phyloP scores from a whole-genome alignment of 371 early-diverging fungal genomes.

The Zychaea mexicana region DNA sequence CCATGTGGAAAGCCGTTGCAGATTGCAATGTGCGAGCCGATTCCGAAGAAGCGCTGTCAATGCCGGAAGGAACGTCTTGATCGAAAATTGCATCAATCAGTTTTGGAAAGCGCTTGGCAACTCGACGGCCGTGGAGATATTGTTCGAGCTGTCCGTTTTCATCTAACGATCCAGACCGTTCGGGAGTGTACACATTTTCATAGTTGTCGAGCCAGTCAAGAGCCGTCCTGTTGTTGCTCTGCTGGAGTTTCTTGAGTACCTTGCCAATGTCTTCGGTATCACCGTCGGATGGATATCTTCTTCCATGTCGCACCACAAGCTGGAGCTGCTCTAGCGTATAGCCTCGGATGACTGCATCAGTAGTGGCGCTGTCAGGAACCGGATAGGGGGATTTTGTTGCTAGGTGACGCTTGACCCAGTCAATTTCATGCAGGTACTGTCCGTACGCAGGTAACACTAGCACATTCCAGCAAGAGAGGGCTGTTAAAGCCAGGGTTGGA shows the following conservation, averaged over 20 bases:
- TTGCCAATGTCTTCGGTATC: constrained; percentile 18
- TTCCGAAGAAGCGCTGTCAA: background rate
- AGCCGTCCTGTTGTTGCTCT: constrained; percentile 8
- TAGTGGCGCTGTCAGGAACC: background rate
- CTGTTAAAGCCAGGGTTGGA: constrained; percentile 5
- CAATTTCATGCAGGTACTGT: constrained; percentile 4
- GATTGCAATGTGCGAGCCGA: constrained; percentile 10
- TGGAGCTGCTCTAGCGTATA: constrained; percentile 24
- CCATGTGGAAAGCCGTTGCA: constrained; percentile 5
- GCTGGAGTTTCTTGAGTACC: constrained; percentile 7
- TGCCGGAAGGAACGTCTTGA: background rate
- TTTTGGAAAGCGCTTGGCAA: constrained; percentile 16
- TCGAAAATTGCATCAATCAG: constrained; percentile 9
- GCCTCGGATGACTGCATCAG: background rate
- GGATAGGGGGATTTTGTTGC: constrained; percentile 7
- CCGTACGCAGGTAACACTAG: background rate
- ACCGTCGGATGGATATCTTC: constrained; percentile 25
- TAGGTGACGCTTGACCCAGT: constrained; percentile 3
- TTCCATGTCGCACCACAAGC: constrained; percentile 35
- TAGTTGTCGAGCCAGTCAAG: constrained; percentile 24
- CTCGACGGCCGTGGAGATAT: constrained; percentile 28
- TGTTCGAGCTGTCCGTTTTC: constrained; percentile 25
- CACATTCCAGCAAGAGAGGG: background rate
- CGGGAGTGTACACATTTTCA: constrained; percentile 9
- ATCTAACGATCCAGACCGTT: constrained; percentile 17